Conservation (phyloP, 1,139 yeast species). For the Hyphopichia pseudoburtonii region DNA sequence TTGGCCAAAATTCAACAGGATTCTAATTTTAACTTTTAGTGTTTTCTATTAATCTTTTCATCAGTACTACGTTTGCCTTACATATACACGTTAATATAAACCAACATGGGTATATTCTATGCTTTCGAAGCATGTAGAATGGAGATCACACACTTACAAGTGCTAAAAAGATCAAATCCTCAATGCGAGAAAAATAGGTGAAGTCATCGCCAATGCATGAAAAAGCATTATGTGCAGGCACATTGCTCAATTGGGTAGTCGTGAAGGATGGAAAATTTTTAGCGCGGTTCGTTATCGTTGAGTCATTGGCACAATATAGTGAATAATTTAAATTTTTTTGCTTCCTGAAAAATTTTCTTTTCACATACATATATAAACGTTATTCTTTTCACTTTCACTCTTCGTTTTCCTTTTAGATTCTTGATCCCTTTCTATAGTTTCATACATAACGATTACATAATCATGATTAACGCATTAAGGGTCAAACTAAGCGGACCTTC, state of each 20-base stretch:
- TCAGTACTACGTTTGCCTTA: too few species aligned
- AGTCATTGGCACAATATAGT: conserved; percentile 1
- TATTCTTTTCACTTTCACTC: neutral
- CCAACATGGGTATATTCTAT: too few species aligned
- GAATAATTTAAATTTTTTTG: too few species aligned
- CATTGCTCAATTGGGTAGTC: neutral
- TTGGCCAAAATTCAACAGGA: too few species aligned
- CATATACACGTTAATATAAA: too few species aligned
- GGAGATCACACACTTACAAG: too few species aligned
- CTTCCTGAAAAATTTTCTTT: neutral
- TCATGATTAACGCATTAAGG: conserved; percentile 7
- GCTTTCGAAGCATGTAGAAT: too few species aligned
- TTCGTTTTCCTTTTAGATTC: neutral
- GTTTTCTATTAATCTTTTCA: too few species aligned
- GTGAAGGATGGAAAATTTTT: conserved; percentile 5
- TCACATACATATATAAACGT: neutral
- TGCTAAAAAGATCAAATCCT: too few species aligned
- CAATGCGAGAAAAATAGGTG: too few species aligned
- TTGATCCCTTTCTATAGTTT: neutral
- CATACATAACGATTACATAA: conserved; percentile 1
- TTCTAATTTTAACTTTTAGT: too few species aligned
- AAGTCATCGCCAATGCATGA: too few species aligned
- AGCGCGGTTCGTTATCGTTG: conserved; percentile 23
- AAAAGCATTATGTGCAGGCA: neutral
- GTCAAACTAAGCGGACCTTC: neutral